Base-by-base conservation (phyloP, 768 basidiomycete species). In the Tricholoma terreum region DNA sequence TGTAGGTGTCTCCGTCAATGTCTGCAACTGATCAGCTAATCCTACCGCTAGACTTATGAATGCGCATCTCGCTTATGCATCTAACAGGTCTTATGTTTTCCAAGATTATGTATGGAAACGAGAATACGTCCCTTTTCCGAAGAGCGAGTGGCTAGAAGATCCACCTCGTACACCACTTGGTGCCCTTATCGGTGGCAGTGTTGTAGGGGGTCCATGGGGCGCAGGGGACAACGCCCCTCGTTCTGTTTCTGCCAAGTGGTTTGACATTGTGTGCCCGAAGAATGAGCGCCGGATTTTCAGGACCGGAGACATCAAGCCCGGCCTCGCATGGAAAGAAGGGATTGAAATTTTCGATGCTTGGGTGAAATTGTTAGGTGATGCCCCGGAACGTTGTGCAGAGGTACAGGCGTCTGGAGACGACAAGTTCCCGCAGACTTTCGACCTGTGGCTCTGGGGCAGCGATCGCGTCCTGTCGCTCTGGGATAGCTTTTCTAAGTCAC, bases 31-130 rank as follows among this genome's bases (percentile, higher is more conserved):
- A 30, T 5, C 2, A 49, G 48, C 17, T 54, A 24, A 58, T 48
- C 36, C 5, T 19, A 17, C 27, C 36, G 24, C 22, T 54, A 80
- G 80, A 15, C 67, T 84, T 3, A 77, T 84, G 77, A 78, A 79
- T 57, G 71, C 77, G 0, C 73, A 77, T 57, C 72, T 84, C 11
- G 81, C 82, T 0, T 77, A 80, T 61, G 69, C 70, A 36, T 77
- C 81, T 0, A 74, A 77, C 15, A 75, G 83, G 10, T 71, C 78
- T 6, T 83, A 82, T 49, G 82, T 82, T 0, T 82, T 80, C 65
- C 67, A 73, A 51, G 75, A 77, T 40, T 80, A 77, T 57, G 43
- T 71, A 15, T 80, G 78, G 77, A 72, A 74, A 30, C 65, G 65
- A 6, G 69, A 72, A 4, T 74, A 78, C 60, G 82, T 77, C 58